These are phyloP conservation scores for Rhizopogon vinicolor DNA, from an alignment of 768 basidiomycete species.

Conservation along the genomic window DNA sequence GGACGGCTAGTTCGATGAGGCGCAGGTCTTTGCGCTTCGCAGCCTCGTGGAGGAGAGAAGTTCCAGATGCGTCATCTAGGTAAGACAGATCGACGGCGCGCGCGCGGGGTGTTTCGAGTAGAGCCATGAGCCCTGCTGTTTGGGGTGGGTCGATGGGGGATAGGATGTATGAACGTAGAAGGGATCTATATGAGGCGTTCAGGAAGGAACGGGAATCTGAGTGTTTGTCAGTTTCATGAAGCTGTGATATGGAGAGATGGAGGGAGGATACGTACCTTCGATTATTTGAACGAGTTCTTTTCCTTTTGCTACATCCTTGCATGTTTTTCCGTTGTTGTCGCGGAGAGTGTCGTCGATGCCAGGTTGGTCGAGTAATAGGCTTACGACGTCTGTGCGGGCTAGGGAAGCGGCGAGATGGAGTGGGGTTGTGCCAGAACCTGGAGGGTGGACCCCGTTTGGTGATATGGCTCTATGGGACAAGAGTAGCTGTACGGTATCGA, in stretches of 20 bases:
- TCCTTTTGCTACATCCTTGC: slow-evolving; percentile 66
- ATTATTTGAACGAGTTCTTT: slow-evolving; percentile 65
- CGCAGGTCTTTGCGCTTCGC: slow-evolving; percentile 75
- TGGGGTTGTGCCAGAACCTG: slow-evolving; percentile 66
- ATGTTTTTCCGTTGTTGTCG: slow-evolving; percentile 63
- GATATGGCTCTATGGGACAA: slow-evolving; percentile 73
- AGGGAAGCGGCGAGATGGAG: slow-evolving; percentile 71
- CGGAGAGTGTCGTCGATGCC: slow-evolving; percentile 73
- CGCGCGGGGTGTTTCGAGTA: slow-evolving; percentile 67
- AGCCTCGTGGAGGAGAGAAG: slow-evolving; percentile 83
- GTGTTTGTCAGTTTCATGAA: background rate
- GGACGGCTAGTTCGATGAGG: slow-evolving; percentile 78
- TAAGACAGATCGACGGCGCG: slow-evolving; percentile 73
- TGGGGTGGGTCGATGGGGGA: slow-evolving; percentile 44
- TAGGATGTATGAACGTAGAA: slow-evolving; percentile 69
- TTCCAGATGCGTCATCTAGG: slow-evolving; percentile 74
- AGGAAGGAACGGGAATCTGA: slow-evolving; percentile 75
- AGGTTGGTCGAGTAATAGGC: slow-evolving; percentile 73
- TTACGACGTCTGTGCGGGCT: slow-evolving; percentile 68
- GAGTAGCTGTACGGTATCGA: slow-evolving; percentile 62
- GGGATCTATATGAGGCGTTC: slow-evolving; percentile 68
- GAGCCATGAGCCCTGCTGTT: slow-evolving; percentile 40
- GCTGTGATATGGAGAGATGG: background rate
- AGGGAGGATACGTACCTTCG: slow-evolving; percentile 44
- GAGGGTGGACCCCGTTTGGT: slow-evolving; percentile 73